Percentiles rank a stretch among this genome's conserved stretches.
These are phyloP conservation scores for Zoysia japonica DNA, from an alignment of 176 grass and related monocot genomes.

Conservation along the genomic window DNA sequence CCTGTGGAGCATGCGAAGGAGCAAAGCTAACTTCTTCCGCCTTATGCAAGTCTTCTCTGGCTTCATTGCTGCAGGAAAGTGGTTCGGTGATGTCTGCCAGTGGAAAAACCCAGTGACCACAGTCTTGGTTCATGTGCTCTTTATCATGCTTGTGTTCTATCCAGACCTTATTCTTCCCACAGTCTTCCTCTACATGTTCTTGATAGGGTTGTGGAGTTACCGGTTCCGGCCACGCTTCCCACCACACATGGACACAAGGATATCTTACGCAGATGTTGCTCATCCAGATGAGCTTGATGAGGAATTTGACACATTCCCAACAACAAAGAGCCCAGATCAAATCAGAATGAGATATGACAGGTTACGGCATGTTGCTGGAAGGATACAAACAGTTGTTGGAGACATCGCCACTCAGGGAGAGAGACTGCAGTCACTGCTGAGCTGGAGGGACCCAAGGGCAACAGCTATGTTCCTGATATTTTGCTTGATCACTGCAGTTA, in stretches of 20 bases:
- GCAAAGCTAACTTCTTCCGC: conserved; percentile 97
- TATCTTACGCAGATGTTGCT: conserved; percentile 65
- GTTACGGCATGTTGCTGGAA: conserved; percentile 74
- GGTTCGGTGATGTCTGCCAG: conserved; percentile 70
- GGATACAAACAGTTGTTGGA: conserved; percentile 81
- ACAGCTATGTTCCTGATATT: conserved; percentile 81
- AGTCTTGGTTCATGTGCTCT: conserved; percentile 72
- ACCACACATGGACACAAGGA: conserved; percentile 77
- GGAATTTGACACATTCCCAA: conserved; percentile 94
- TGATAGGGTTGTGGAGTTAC: conserved; percentile 81
- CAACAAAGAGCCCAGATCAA: conserved; percentile 50
- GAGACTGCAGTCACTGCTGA: conserved; percentile 76
- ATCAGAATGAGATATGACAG: conserved; percentile 79
- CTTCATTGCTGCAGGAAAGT: conserved; percentile 65
- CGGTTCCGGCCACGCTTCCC: conserved; percentile 73
- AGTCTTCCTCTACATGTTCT: conserved; percentile 85
- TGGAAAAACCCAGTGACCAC: conserved; percentile 92
- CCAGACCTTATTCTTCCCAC: conserved; percentile 94
- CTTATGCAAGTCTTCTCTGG: conserved; percentile 86
- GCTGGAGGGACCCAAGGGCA: conserved; percentile 93
- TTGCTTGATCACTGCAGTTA: conserved; percentile 59
- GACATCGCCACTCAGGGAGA: conserved; percentile 91
- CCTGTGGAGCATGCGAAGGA: conserved; percentile 92
- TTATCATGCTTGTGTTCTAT: conserved; percentile 79
- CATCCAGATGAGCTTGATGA: conserved; percentile 87